Evolutionary conservation across 2,329 filamentous ascomycete species (phyloP).

Genomic region (Fusarium nygamai): DNA sequence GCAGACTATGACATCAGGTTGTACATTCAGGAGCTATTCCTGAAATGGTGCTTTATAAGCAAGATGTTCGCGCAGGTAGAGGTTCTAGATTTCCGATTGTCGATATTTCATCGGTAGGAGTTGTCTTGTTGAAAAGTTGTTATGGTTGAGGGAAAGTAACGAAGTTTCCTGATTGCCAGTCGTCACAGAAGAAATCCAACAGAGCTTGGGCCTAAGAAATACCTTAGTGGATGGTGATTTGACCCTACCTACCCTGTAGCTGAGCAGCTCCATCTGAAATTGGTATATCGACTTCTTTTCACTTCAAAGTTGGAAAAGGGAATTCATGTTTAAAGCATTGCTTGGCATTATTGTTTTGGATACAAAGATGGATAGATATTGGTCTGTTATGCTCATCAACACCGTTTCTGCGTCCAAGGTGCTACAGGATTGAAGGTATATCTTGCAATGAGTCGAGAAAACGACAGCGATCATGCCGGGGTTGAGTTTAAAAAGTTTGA

Average conservation of each 20-base stretch:
- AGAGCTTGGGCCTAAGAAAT: conserved; percentile 24
- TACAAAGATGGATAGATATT: neutral
- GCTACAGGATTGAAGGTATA: neutral
- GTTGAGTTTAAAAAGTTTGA: neutral
- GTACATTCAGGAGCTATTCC: no score
- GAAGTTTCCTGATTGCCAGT: neutral
- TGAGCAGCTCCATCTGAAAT: neutral
- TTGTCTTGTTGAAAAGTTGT: neutral
- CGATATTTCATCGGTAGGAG: neutral
- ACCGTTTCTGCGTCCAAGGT: neutral
- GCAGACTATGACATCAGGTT: conserved; percentile 26
- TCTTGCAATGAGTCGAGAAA: neutral
- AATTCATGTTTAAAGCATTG: neutral
- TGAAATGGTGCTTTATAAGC: neutral
- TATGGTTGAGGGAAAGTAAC: neutral
- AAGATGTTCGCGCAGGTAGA: neutral
- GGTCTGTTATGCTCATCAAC: neutral
- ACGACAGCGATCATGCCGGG: neutral
- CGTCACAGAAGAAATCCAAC: conserved; percentile 3
- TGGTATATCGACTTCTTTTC: neutral
- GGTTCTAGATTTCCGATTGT: neutral
- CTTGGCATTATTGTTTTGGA: neutral
- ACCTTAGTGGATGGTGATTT: neutral
- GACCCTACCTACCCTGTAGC: conserved; percentile 15
- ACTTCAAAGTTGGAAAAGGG: neutral